Evolutionary conservation across 1,284 basidiomycete genomes (phyloP).

Genomic region (Ceratorhiza oryzae-sativae): DNA sequence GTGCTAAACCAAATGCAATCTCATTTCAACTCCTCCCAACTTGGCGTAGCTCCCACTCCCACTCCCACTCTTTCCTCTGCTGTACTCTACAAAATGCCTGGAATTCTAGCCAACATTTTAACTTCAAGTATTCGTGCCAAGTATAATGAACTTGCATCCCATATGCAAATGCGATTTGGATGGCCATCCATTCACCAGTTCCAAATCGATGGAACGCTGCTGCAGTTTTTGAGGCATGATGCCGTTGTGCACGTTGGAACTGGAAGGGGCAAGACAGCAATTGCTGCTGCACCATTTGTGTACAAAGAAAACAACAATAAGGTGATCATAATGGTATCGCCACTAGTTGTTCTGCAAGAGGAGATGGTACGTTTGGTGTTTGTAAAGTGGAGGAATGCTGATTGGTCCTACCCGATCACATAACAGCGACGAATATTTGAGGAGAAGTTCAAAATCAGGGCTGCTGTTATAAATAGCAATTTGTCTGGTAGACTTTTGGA

Average conservation of each 20-base stretch:
- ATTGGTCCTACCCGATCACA: neutral
- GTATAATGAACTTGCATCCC: neutral
- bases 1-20: neutral
- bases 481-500: constrained; percentile 46
- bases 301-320: constrained; percentile 45
- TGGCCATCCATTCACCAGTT: constrained; percentile 41
- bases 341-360: constrained; percentile 52
- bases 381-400: neutral
- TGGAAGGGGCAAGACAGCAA: constrained; percentile 50
- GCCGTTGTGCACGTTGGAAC: constrained; percentile 52
- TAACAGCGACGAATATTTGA: constrained; percentile 45
- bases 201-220: constrained; percentile 45
- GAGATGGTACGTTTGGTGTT: constrained; percentile 47
- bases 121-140: neutral
- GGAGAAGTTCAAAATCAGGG: constrained; percentile 47
- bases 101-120: neutral
- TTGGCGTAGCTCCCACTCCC: neutral
- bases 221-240: constrained; percentile 48
- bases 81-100: neutral
- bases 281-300: constrained; percentile 51
- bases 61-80: neutral
- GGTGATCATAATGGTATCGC: constrained; percentile 52
- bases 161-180: neutral
- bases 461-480: constrained; percentile 52
- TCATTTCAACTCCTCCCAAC: neutral